Evolutionary conservation across 139 green algal species (phyloP).

Genomic region (Chlorella sp.): DNA sequence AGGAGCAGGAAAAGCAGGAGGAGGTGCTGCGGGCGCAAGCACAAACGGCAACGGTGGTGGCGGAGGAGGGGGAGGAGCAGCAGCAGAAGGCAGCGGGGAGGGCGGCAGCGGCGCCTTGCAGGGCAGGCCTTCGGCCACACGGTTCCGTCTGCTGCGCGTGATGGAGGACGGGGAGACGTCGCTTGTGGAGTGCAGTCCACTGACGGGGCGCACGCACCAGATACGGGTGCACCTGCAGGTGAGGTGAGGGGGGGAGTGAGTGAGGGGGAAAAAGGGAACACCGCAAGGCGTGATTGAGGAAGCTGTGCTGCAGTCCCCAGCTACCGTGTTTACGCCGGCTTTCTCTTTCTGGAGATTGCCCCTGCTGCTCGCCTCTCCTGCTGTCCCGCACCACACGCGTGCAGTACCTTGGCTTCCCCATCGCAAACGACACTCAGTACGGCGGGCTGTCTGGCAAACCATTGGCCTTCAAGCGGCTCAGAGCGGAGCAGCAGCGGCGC

Average conservation of each 20-base stretch:
- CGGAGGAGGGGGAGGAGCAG: too few relatives aligned
- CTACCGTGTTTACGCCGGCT: too few relatives aligned
- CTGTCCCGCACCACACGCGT: neutral
- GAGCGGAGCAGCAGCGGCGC: neutral
- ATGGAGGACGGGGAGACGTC: slow-evolving; percentile 50
- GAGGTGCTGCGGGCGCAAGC: too few relatives aligned
- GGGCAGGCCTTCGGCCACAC: slow-evolving; percentile 26
- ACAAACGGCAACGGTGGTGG: too few relatives aligned
- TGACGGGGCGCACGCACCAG: slow-evolving; percentile 65
- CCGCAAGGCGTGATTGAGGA: too few relatives aligned
- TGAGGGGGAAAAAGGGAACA: too few relatives aligned
- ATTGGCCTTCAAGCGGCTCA: slow-evolving; percentile 21
- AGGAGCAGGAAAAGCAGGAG: too few relatives aligned
- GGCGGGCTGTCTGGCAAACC: slow-evolving; percentile 33
- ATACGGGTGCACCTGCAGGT: slow-evolving; percentile 67
- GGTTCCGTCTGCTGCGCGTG: slow-evolving; percentile 44
- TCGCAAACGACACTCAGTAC: slow-evolving; percentile 69
- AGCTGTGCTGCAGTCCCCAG: too few relatives aligned
- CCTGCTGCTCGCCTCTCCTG: neutral
- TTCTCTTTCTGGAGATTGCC: too few relatives aligned
- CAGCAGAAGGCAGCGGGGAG: too few relatives aligned
- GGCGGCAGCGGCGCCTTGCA: neutral
- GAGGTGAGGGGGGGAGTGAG: too few relatives aligned
- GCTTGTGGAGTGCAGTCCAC: slow-evolving; percentile 33
- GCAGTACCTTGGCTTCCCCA: slow-evolving; percentile 53